Percentiles rank a stretch among this genome's conserved stretches.
Evolutionary conservation across 768 basidiomycete genomes (phyloP).

Genomic region (Suillus lakei): DNA sequence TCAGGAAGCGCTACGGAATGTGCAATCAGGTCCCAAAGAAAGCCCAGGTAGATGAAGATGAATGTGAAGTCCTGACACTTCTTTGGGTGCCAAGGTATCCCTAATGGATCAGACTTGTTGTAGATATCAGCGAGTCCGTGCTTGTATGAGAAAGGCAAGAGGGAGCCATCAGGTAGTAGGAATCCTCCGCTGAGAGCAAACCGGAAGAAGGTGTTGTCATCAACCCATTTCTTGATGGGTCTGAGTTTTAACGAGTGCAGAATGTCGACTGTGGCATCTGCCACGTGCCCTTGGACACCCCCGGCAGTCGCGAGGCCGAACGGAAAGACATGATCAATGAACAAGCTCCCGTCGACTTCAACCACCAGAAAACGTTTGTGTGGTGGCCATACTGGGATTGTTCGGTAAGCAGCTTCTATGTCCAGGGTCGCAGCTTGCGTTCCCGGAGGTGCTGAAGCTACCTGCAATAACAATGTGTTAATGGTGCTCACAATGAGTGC

Average conservation of each 20-base stretch:
- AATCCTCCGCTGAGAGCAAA: too few relatives aligned
- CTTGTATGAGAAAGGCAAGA: too few relatives aligned
- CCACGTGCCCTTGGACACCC: constrained; percentile 37
- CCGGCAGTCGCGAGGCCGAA: constrained; percentile 35
- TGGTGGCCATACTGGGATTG: constrained; percentile 33
- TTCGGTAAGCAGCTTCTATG: constrained; percentile 41
- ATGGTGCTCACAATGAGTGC: too few relatives aligned
- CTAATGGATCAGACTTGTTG: fast-evolving
- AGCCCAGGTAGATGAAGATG: neutral
- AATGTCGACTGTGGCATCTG: constrained; percentile 27
- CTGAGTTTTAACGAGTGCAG: constrained; percentile 15
- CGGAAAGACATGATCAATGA: constrained; percentile 37
- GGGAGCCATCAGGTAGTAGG: too few relatives aligned
- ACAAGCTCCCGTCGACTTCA: constrained; percentile 29
- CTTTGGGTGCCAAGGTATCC: too few relatives aligned
- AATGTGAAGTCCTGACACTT: neutral
- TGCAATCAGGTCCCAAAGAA: neutral
- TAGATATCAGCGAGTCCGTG: too few relatives aligned
- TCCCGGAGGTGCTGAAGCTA: constrained; percentile 34
- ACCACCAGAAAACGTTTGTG: constrained; percentile 42
- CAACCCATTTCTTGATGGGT: neutral
- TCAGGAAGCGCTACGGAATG: fast-evolving
- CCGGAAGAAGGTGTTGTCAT: neutral
- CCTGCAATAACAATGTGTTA: too few relatives aligned
- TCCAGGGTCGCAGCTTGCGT: constrained; percentile 36